Percentiles rank a stretch among this genome's conserved stretches.
phyloP scores from a whole-genome alignment of 176 grass and related monocot genomes.

The bread wheat (Triticum aestivum) region IWGSC_CS_RefSeq_v2.1 NC_057796.1:416303333-416303832 shows the following conservation, averaged over 20 bases:
- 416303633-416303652: neutral
- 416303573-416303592: neutral
- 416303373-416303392: slow-evolving; percentile 19
- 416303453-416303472: neutral
- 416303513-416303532: neutral
- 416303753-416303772: too few relatives aligned
- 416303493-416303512: slow-evolving; percentile 25
- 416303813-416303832: too few relatives aligned
- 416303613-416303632: slow-evolving; percentile 21
- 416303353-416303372: slow-evolving; percentile 10
- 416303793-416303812: too few relatives aligned
- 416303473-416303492: neutral
- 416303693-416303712: neutral
- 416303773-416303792: too few relatives aligned
- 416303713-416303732: neutral
- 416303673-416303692: neutral
- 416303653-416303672: neutral
- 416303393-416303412: neutral
- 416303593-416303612: slow-evolving; percentile 12
- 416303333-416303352: neutral
- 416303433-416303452: neutral
- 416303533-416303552: neutral
- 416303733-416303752: neutral
- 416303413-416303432: slow-evolving; percentile 13
- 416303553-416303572: neutral